These are phyloP conservation scores for Phtheirospermum japonicum DNA, from an alignment of 257 asterid genomes.

Conservation along the genomic window DNA sequence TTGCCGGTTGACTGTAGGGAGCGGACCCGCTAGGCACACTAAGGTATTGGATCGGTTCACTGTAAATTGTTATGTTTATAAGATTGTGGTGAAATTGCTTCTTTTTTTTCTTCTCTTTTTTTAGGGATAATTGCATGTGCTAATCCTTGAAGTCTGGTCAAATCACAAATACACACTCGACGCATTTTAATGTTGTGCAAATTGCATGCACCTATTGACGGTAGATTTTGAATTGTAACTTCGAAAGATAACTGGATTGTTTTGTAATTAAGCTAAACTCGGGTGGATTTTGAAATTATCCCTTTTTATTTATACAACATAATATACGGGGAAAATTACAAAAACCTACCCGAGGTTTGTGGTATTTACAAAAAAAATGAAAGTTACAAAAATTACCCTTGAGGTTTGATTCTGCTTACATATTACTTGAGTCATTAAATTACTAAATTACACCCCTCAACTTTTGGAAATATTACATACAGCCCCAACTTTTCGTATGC, in stretches of 20 bases:
- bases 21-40: slow-evolving; percentile 75
- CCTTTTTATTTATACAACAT: background rate
- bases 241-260: background rate
- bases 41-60: slow-evolving; percentile 43
- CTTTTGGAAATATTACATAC: too few species aligned
- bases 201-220: slow-evolving; percentile 11
- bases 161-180: too few species aligned
- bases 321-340: background rate
- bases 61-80: background rate
- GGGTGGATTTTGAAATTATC: background rate
- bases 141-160: too few species aligned
- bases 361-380: too few species aligned
- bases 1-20: slow-evolving; percentile 64
- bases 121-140: too few species aligned
- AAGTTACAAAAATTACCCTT: too few species aligned
- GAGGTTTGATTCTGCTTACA: too few species aligned
- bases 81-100: background rate
- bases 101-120: too few species aligned
- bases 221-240: background rate
- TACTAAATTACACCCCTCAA: too few species aligned
- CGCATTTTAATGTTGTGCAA: background rate
- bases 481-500: too few species aligned
- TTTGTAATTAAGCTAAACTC: background rate
- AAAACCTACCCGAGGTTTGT: too few species aligned
- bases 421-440: too few species aligned